phyloP scores from a whole-genome alignment of 1,139 yeast genomes.

The Hemisphaericaspora xylofermentans region DNA sequence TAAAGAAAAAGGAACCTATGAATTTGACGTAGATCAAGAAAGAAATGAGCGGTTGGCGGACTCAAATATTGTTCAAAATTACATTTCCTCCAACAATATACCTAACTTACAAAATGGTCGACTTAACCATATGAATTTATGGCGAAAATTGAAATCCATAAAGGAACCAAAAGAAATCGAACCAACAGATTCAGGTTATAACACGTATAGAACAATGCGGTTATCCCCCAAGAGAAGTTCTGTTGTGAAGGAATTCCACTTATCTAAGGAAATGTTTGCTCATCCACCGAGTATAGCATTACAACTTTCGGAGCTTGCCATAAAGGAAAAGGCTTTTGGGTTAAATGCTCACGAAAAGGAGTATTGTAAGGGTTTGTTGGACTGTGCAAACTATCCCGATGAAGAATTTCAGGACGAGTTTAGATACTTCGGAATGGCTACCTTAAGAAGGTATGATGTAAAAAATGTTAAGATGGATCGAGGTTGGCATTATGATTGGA shows the following conservation, averaged over 20 bases:
- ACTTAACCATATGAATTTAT: conserved; percentile 23
- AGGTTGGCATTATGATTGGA: conserved; percentile 35
- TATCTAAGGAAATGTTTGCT: conserved; percentile 22
- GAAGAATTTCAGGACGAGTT: conserved; percentile 20
- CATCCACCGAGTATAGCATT: conserved; percentile 19
- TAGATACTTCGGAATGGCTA: conserved; percentile 35
- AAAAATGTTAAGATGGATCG: conserved; percentile 25
- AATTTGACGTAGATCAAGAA: conserved; percentile 27
- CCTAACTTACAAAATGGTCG: conserved; percentile 9
- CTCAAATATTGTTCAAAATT: conserved; percentile 23
- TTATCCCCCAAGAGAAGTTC: conserved; percentile 9
- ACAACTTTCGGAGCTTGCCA: conserved; percentile 21
- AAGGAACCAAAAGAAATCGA: conserved; percentile 22
- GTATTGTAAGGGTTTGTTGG: conserved; percentile 26
- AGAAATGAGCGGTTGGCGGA: conserved; percentile 21
- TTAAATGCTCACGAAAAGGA: conserved; percentile 20
- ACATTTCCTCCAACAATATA: conserved; percentile 14
- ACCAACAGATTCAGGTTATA: conserved; percentile 22
- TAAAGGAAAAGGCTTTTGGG: conserved; percentile 7
- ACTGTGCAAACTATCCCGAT: conserved; percentile 18
- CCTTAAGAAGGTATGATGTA: conserved; percentile 22
- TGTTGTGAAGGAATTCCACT: conserved; percentile 17
- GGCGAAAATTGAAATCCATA: conserved; percentile 16
- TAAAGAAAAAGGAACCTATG: conserved; percentile 27
- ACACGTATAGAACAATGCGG: conserved; percentile 16